Evolutionary conservation across 176 grass and related monocot genomes (phyloP), one percentile per base, ranked within the genome.

Genomic region (Cenchrus americanus): DNA sequence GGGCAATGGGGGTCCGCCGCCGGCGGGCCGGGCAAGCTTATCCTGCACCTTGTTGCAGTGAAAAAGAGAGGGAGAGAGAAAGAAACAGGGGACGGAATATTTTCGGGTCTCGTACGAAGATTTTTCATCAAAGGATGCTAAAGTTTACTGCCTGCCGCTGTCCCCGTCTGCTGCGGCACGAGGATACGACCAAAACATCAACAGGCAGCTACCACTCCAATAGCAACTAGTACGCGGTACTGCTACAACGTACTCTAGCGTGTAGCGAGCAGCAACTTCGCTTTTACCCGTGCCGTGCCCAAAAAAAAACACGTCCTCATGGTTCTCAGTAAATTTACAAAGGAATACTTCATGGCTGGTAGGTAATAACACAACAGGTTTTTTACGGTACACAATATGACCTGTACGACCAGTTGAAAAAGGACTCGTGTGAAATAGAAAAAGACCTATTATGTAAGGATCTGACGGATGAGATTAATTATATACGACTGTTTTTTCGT

Each of bases 61-160:
- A 61, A 48, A 58, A 86, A 12, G 63, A 76, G 34, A 37, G 34
- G 4, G 34, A 4, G 34, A 37, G 4, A 37, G 64, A 11, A 21
- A 62, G 34, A 32, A 37, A 18, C 14, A 78, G 24, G 47, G 47
- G 63, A 58, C 47, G 12, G 2, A 86, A 44, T 73, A 23, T 62
- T 61, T 61, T 70, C 19, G 69, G 32, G 34, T 66, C 65, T 78
- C 64, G 32, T 26, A 66, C 73, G 82, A 82, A 71, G 79, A 79
- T 86, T 87, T 90, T 83, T 83, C 80, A 68, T 80, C 59, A 78
- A 90, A 90, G 75, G 48, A 23, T 47, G 88, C 60, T 83, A 86
- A 86, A 90, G 84, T 58, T 60, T 60, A 43, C 77, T 44, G 41
- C 40, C 37, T 43, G 42, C 10, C 10, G 44, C 74, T 87, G 84